Evolutionary conservation across 352 stramenopile species (phyloP).

Genomic region (Pythium chondricola): DNA sequence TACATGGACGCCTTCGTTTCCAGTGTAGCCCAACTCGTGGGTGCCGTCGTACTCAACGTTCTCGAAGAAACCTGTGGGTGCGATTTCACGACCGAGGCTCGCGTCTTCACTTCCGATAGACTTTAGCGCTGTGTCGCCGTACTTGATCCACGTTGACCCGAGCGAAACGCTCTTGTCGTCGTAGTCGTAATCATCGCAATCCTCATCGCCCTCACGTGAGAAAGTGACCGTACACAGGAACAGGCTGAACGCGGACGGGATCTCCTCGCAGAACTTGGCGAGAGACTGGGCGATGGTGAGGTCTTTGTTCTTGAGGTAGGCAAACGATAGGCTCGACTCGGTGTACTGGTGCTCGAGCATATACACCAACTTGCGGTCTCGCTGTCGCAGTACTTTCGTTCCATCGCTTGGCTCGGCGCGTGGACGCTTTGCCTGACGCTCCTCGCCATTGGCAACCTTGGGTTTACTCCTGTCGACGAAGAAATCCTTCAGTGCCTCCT

Average conservation of each 20-base stretch:
- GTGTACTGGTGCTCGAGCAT: constrained; percentile 19
- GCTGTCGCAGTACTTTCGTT: not conserved
- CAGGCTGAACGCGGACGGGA: not conserved
- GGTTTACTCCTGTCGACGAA: constrained; percentile 8
- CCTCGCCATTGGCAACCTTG: not conserved
- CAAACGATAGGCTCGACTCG: constrained; percentile 5
- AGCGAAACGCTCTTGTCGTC: constrained; percentile 6
- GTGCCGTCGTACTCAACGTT: constrained; percentile 6
- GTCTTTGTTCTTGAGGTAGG: constrained; percentile 19
- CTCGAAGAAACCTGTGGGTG: constrained; percentile 13
- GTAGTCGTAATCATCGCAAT: constrained; percentile 2
- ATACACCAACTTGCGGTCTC: constrained; percentile 15
- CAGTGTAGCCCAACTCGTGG: constrained; percentile 3
- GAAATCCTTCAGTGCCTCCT: constrained; percentile 1
- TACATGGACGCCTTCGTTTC: constrained; percentile 11
- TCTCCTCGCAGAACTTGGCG: constrained; percentile 12
- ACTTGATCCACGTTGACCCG: constrained; percentile 12
- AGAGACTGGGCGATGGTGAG: constrained; percentile 5
- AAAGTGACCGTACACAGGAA: constrained; percentile 15
- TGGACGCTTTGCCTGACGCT: not conserved
- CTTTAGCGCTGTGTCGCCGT: not conserved
- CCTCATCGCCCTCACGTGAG: constrained; percentile 3
- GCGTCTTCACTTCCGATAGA: constrained; percentile 2
- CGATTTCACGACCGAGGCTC: constrained; percentile 8
- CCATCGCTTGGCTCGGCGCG: not conserved